Percentiles rank a stretch among this genome's conserved stretches.
phyloP scores from a whole-genome alignment of 2,329 filamentous ascomycete genomes.

The Diplodia intermedia region DNA sequence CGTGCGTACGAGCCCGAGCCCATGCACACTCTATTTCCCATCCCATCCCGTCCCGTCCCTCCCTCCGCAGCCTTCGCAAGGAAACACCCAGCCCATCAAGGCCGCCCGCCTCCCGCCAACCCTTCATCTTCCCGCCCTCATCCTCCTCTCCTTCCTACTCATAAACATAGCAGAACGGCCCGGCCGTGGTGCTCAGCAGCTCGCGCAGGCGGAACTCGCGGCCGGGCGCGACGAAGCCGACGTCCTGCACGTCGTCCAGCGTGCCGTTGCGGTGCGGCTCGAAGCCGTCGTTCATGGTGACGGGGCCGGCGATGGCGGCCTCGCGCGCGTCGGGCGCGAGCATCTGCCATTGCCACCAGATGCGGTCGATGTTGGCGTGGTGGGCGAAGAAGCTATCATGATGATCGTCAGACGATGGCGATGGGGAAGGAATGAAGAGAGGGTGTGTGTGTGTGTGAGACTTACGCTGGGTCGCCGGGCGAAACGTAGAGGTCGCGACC shows the following conservation, averaged over 20 bases:
- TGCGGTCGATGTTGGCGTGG: constrained; percentile 57
- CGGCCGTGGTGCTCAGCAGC: constrained; percentile 51
- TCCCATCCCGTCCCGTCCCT: no score
- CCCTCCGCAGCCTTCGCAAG: no score
- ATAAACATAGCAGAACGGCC: constrained; percentile 58
- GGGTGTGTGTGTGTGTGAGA: no score
- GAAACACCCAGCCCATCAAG: no score
- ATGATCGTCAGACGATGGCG: not conserved
- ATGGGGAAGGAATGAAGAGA: no score
- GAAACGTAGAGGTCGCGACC: constrained; percentile 56
- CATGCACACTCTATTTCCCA: no score
- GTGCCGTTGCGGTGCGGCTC: constrained; percentile 55
- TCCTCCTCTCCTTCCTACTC: constrained; percentile 32
- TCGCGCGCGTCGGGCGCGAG: constrained; percentile 47
- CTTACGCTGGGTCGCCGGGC: constrained; percentile 52
- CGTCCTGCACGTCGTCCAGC: constrained; percentile 51
- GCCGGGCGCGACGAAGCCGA: constrained; percentile 37
- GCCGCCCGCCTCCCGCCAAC: no score
- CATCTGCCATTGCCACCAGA: constrained; percentile 61
- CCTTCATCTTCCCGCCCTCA: no score
- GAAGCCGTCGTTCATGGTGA: constrained; percentile 53
- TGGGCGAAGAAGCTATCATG: constrained; percentile 47
- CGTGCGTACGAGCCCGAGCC: no score
- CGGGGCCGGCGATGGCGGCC: constrained; percentile 46
- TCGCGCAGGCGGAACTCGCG: constrained; percentile 48